Conservation (phyloP, 768 basidiomycete genomes). For the Cystobasidium tubakii region DNA sequence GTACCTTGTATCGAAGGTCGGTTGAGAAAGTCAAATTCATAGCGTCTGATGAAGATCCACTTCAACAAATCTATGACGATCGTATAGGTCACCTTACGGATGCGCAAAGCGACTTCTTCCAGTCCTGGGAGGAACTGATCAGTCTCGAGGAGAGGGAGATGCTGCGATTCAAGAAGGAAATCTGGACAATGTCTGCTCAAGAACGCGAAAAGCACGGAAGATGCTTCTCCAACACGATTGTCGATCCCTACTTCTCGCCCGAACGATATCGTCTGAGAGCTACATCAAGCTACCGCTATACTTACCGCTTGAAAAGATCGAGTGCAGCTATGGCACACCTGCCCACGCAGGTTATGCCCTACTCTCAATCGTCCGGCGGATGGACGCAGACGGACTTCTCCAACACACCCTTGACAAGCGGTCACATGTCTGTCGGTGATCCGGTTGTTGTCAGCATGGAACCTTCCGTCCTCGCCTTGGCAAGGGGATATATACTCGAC, state of each 20-base stretch:
- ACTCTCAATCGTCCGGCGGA: conserved; percentile 35
- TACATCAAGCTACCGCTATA: conserved; percentile 62
- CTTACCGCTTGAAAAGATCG: conserved; percentile 61
- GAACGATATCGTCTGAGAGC: background rate
- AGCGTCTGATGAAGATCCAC: conserved; percentile 48
- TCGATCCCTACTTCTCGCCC: conserved; percentile 49
- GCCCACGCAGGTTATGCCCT: conserved; percentile 35
- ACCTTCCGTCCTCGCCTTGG: conserved; percentile 74
- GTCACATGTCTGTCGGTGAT: conserved; percentile 72
- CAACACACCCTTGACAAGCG: conserved; percentile 60
- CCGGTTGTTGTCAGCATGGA: conserved; percentile 73
- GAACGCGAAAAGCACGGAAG: conserved; percentile 72
- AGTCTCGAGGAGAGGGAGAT: conserved; percentile 81
- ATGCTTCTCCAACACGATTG: conserved; percentile 73
- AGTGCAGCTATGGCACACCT: background rate
- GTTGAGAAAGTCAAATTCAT: conserved; percentile 34
- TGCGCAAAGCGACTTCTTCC: conserved; percentile 69
- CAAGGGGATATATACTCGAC: conserved; percentile 73
- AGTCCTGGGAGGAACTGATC: conserved; percentile 80
- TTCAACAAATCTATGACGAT: conserved; percentile 61
- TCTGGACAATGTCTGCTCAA: conserved; percentile 81
- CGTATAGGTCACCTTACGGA: conserved; percentile 75
- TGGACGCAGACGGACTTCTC: conserved; percentile 27
- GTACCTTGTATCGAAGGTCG: conserved; percentile 90
- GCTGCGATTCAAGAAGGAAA: conserved; percentile 73